Evolutionary conservation across 2,329 filamentous ascomycete species (phyloP), one percentile per base, ranked within the genome.

Genomic region (Massarina eburnea): DNA sequence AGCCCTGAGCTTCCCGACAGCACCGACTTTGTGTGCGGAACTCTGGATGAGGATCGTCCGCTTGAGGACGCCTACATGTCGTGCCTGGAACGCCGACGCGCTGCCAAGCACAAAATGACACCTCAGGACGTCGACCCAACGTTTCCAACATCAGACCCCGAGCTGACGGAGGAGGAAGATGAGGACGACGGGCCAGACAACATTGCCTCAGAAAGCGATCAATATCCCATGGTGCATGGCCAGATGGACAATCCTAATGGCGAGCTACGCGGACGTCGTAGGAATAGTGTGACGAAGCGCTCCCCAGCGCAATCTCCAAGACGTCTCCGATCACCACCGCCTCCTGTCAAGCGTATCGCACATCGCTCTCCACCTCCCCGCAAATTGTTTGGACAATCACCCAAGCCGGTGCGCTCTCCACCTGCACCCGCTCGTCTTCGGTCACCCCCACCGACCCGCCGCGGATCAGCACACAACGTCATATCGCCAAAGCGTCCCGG

Each of bases 21-120:
- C 71, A 97, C 94, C 12, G 94, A 99, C 69, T 99, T 99, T 57
- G 94, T 99, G n/a, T 97, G 94, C 63, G 94, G 94, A 47, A 99
- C 94, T 1, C 78, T 99, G 17, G 94, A 99, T 56, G 94, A 99
- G 71, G 94, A 99, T 63, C 85, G 90, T 35, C 90, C 91, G 2
- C 74, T 97, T n/a, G 94, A 99, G 67, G 90, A 91, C 57, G 92
- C 90, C 1, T 99, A 96, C 68, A 80, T 95, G 45, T 88, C 89
- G 2, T 90, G 88, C 59, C 80, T 95, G 46, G 88, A 91, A 61
- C 85, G 89, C 44, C 85, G 88, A 55, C 86, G 91, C 58, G 85
- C 85, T 37, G 85, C 86, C 56, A 96, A 91, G 73, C 86, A 91
- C 49, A 84, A 87, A 52, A 68, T 83, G 22, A 89, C 92, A 22